Conservation (phyloP, 371 early-diverging fungal genomes). For the Astathelohania contejeani region DNA sequence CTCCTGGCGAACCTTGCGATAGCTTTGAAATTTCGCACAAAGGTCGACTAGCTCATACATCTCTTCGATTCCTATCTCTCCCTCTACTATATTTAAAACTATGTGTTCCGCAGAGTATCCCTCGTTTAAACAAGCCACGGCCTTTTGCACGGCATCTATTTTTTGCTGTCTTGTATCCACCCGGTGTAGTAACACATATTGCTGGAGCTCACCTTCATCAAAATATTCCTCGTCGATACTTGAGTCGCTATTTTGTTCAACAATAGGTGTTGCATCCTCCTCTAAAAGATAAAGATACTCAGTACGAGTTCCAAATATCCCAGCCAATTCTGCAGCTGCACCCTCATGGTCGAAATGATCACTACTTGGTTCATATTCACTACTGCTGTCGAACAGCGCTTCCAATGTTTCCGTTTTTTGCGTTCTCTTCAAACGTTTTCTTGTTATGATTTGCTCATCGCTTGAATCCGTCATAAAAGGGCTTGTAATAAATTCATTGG, state of each 20-base stretch:
- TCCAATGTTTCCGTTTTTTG: background rate
- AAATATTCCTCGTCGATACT: background rate
- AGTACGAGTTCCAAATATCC: conserved; percentile 37
- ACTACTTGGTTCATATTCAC: conserved; percentile 3
- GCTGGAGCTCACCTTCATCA: background rate
- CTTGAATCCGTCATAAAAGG: conserved; percentile 15
- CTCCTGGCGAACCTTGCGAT: too few relatives aligned
- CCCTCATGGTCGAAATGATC: conserved; percentile 2
- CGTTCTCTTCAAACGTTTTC: conserved; percentile 1
- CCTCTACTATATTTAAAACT: background rate
- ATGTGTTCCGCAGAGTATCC: background rate
- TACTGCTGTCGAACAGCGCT: background rate
- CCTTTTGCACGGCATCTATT: background rate
- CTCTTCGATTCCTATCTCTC: background rate
- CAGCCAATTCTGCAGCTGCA: conserved; percentile 14
- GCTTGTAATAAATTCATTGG: too few relatives aligned
- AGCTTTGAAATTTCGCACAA: too few relatives aligned
- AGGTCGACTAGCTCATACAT: background rate
- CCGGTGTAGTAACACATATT: background rate
- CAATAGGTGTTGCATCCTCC: background rate
- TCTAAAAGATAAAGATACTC: conserved; percentile 39
- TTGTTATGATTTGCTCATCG: conserved; percentile 19
- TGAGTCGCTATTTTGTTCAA: background rate
- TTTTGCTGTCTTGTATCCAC: background rate
- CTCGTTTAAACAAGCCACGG: background rate